Evolutionary conservation across 345 rosid species (phyloP), one percentile per base, ranked within the genome.

Genomic region (Lepidium aucheri): DNA sequence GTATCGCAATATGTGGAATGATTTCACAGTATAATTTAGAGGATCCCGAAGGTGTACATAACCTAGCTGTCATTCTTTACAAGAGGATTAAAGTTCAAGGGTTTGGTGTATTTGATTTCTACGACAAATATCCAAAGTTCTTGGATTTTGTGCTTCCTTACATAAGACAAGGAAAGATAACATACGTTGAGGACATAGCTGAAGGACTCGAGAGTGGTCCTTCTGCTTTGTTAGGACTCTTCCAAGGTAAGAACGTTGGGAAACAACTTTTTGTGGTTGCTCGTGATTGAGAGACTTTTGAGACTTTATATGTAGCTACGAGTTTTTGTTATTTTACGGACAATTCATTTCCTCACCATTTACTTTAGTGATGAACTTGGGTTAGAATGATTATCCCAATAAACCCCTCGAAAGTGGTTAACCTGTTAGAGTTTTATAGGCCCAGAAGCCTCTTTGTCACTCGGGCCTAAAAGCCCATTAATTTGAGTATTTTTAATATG

Each of bases 1-100:
- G 87, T 30, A 70, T 86, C 6, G 82, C 86, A 15, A 77, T 74
- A 15, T 80, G 84, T 40, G 86, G 84, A 55, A 78, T 78, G 84
- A 78, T 80, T 13, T 80, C 81, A 17, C 84, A 83, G 36, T 83
- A 83, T 38, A 63, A 70, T 15, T 41, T 51, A 17, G 75, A 42
- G 9, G 22, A 72, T 13, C 69, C 76, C 5, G 83, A 79, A 45
- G 81, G 81, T 0, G 62, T 77, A 5, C 60, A 49, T 33, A 83
- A 83, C 67, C 44, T 83, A 68, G 13, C 30, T 1, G 26, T 39
- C 5, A 11, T 76, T 0, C 24, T 74, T 4, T 45, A 20, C 12
- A 82, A 75, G 51, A 67, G 82, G 33, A 64, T 80, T 3, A 76
- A 64, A 7, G 7, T 80, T 43, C 69, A 74, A 72, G 89, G 86